Base-by-base conservation (phyloP, 352 stramenopile species). In the Pythium diclinum region DNA sequence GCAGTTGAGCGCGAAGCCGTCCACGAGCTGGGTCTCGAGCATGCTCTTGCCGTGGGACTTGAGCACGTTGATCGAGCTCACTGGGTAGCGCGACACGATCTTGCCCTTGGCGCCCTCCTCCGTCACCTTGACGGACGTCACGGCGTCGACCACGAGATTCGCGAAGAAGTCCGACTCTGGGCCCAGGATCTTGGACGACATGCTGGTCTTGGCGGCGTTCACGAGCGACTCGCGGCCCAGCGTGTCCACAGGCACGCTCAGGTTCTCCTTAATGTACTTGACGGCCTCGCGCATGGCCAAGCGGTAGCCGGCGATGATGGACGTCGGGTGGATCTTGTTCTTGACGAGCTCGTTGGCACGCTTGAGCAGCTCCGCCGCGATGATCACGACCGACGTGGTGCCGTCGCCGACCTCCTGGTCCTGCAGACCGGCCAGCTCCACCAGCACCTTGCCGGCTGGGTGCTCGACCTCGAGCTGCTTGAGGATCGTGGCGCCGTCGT, bases 401-500 rank as follows among this genome's bases (percentile, higher is more conserved):
- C 98, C 98, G 75, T 99, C 98, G 62, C 98, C 98, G 48, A 99
- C 98, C 77, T 99, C 97, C 67, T 98, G 89, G 81, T 99, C 98
- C 79, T 99, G 98, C 30, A 99, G 82, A 49, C 98, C 92, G 1
- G 97, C 96, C 16, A 99, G 84, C 73, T 99, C 97, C 6, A 99
- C 97, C 8, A 99, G 79, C 13, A 99, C 96, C 63, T 99, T 99
- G 30, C 96, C 98, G 3, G 97, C 98, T 28, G 98, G 98, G 78
- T 99, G 98, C 71, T 99, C 97, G 10, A 99, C 97, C 67, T 99
- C 96, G 34, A 99, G 81, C 70, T 98, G 96, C 83, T 99, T 98
- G 53, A 99, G 82, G 75, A 99, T 99, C 38, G 98, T 99, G n/a
- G 98, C 98, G 54, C 98, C 98, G 72, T 99, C 98, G 81, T 99